A percentile compares a stretch with the other conserved stretches of the same genome.
Conservation (phyloP, 768 basidiomycete genomes). For the Mrakia frigida region DNA sequence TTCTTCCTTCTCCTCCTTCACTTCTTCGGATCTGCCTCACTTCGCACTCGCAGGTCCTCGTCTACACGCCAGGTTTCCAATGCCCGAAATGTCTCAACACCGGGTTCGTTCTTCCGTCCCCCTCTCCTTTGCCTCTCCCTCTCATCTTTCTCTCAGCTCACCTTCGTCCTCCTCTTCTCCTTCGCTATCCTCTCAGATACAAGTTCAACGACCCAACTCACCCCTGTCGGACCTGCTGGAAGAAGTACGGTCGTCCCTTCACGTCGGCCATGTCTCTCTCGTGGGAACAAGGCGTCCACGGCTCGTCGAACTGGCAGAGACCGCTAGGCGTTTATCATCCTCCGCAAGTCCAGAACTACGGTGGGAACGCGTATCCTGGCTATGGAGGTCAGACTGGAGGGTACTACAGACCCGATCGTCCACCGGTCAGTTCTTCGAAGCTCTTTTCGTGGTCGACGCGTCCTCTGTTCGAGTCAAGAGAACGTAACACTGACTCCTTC, state of each 20-base stretch:
- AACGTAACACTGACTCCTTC: background rate
- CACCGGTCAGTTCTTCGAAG: background rate
- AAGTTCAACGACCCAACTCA: slow-evolving; percentile 29
- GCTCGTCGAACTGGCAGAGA: slow-evolving; percentile 10
- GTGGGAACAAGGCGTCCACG: background rate
- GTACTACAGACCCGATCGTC: background rate
- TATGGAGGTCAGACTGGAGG: background rate
- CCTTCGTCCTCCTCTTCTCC: background rate
- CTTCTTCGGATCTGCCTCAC: background rate
- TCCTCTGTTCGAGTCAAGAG: background rate
- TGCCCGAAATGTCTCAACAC: slow-evolving; percentile 24
- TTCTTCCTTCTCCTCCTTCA: background rate
- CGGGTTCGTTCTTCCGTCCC: background rate
- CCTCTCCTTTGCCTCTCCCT: too few relatives aligned
- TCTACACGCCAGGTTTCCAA: slow-evolving; percentile 5
- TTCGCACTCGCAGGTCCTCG: background rate
- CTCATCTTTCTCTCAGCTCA: background rate
- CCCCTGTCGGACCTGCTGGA: slow-evolving; percentile 23
- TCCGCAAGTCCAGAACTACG: background rate
- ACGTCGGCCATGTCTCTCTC: background rate
- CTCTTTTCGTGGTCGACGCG: background rate
- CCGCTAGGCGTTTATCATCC: slow-evolving; percentile 4
- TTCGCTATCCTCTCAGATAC: background rate
- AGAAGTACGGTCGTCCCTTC: slow-evolving; percentile 22
- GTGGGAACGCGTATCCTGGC: background rate